These are phyloP conservation scores for Hemisphaericaspora nanyangensis DNA, from an alignment of 805 yeast genomes.

Conservation along the genomic window DNA sequence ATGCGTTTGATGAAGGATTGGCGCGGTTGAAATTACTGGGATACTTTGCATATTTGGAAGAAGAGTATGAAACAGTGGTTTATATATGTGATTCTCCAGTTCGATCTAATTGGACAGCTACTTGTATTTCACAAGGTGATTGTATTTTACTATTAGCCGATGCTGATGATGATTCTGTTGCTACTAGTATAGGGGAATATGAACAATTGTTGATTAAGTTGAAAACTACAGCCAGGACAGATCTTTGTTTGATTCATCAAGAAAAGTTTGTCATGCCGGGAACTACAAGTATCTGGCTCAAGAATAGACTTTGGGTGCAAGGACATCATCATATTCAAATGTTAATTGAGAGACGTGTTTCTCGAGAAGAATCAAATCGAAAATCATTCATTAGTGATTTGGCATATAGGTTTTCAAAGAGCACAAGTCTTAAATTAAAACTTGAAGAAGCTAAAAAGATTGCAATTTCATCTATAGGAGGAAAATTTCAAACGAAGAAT, in stretches of 20 bases:
- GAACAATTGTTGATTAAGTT: slow-evolving; percentile 72
- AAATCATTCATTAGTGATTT: slow-evolving; percentile 26
- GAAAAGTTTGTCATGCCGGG: slow-evolving; percentile 84
- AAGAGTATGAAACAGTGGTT: slow-evolving; percentile 78
- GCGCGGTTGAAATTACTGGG: slow-evolving; percentile 85
- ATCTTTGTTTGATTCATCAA: slow-evolving; percentile 77
- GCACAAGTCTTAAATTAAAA: slow-evolving; percentile 32
- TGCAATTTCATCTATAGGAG: slow-evolving; percentile 21
- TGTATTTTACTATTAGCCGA: slow-evolving; percentile 88
- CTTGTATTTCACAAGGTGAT: slow-evolving; percentile 93
- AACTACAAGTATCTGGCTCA: slow-evolving; percentile 78
- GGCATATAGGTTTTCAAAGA: slow-evolving; percentile 31
- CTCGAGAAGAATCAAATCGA: slow-evolving; percentile 10
- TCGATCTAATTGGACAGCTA: slow-evolving; percentile 83
- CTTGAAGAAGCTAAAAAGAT: slow-evolving; percentile 28
- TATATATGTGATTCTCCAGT: slow-evolving; percentile 85
- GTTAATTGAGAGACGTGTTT: slow-evolving; percentile 23
- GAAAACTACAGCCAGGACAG: slow-evolving; percentile 84
- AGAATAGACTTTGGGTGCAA: slow-evolving; percentile 84
- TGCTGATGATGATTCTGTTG: slow-evolving; percentile 55
- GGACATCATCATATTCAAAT: slow-evolving; percentile 91
- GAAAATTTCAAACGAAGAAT: slow-evolving; percentile 11
- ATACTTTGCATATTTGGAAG: slow-evolving; percentile 87
- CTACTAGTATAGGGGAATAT: slow-evolving; percentile 77
- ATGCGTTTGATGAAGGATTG: slow-evolving; percentile 82